These are phyloP conservation scores for Lentinula raphanica DNA, from an alignment of 768 basidiomycete species.

Conservation along the genomic window DNA sequence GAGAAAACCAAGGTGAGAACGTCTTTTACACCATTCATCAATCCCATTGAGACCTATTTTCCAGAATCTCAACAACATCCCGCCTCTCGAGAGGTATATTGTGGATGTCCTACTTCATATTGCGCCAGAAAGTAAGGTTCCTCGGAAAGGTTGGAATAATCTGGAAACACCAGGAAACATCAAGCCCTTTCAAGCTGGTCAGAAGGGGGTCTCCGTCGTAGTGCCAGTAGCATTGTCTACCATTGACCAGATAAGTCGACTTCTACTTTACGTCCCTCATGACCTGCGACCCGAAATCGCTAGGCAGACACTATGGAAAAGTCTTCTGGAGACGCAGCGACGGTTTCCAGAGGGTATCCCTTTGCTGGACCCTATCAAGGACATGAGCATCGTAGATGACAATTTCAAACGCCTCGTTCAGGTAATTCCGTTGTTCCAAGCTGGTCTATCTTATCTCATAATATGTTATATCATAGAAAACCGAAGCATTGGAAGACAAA, in stretches of 20 bases:
- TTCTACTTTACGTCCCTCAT: conserved; percentile 85
- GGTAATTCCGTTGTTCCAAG: too few species aligned
- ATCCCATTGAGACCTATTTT: conserved; percentile 1
- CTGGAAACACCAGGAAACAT: conserved; percentile 63
- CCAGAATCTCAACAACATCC: conserved; percentile 64
- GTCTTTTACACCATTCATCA: too few species aligned
- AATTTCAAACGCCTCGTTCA: conserved; percentile 85
- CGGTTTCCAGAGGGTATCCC: conserved; percentile 86
- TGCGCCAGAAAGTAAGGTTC: conserved; percentile 51
- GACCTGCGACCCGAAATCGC: conserved; percentile 72
- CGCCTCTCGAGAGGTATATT: conserved; percentile 87
- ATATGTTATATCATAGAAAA: conserved; percentile 56
- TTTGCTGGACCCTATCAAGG: conserved; percentile 84
- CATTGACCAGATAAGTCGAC: conserved; percentile 77
- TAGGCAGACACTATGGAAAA: conserved; percentile 88
- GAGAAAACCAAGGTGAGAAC: conserved; percentile 71
- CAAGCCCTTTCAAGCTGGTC: conserved; percentile 63
- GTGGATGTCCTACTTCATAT: conserved; percentile 88
- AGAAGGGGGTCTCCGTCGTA: conserved; percentile 79
- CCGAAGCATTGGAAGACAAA: conserved; percentile 81
- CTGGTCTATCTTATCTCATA: background rate
- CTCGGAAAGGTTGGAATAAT: conserved; percentile 50
- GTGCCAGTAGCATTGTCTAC: conserved; percentile 87
- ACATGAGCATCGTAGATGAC: conserved; percentile 94
- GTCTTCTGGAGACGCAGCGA: conserved; percentile 80